These are phyloP conservation scores for Chlamydomonas sp. DNA, from an alignment of 139 green algal species.

Conservation along the genomic window DNA sequence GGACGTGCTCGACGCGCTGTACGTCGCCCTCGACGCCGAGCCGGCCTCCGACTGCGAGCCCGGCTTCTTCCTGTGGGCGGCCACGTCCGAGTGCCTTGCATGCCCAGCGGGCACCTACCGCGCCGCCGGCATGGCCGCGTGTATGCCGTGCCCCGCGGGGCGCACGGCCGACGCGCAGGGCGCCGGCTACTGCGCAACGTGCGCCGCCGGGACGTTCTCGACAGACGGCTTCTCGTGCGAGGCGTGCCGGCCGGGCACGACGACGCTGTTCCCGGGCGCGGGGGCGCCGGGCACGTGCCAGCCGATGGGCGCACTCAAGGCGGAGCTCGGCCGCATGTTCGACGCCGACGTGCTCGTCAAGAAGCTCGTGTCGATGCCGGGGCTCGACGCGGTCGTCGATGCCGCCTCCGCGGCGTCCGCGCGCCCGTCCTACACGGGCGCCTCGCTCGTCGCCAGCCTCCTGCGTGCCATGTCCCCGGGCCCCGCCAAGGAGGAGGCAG, in stretches of 20 bases:
- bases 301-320: background rate
- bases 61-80: background rate
- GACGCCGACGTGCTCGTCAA: background rate
- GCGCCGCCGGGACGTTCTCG: background rate
- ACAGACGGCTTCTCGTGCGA: background rate
- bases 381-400: background rate
- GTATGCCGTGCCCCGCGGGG: background rate
- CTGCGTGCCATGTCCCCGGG: background rate
- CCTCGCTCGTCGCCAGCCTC: background rate
- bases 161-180: background rate
- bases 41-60: background rate
- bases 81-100: background rate
- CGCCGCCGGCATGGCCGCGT: background rate
- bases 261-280: background rate
- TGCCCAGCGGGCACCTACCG: constrained; percentile 1
- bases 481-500: background rate
- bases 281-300: background rate
- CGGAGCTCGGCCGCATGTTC: background rate
- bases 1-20: constrained; percentile 2
- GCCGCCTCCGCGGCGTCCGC: background rate
- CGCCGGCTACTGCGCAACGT: background rate
- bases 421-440: background rate
- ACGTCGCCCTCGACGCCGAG: background rate
- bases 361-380: background rate
- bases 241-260: background rate